Percentiles rank a stretch among this genome's conserved stretches.
phyloP scores from a whole-genome alignment of 495 filamentous ascomycete genomes.

The Ascodesmis nigricans region DNA sequence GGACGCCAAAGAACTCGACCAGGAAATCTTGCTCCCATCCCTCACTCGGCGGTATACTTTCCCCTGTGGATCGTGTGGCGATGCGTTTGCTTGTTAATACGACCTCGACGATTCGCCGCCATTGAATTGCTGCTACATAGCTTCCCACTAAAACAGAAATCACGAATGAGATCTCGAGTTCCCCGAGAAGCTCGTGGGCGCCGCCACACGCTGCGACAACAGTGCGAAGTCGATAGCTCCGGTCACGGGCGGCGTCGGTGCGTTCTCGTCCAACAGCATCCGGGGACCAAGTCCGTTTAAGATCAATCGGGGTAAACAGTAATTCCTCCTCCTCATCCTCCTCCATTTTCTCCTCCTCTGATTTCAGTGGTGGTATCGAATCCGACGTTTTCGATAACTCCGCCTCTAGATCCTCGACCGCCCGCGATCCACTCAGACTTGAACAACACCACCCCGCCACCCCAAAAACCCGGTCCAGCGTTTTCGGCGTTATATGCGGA shows the following conservation, averaged over 20 bases:
- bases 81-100: conserved; percentile 42
- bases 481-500: not conserved
- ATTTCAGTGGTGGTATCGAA: not conserved
- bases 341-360: not conserved
- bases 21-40: conserved; percentile 39
- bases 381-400: not conserved
- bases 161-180: conserved; percentile 68
- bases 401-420: not conserved
- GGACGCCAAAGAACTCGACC: conserved; percentile 34
- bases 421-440: not conserved
- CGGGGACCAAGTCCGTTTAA: conserved; percentile 39
- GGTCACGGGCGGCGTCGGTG: conserved; percentile 48
- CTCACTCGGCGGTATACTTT: too few species aligned
- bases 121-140: conserved; percentile 68
- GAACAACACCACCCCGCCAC: not conserved
- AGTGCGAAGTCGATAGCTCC: conserved; percentile 41
- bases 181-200: conserved; percentile 44
- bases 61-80: conserved; percentile 27
- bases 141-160: conserved; percentile 65
- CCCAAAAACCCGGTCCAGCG: conserved; percentile 2
- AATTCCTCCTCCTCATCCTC: conserved; percentile 6
- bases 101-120: conserved; percentile 53
- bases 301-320: conserved; percentile 13
- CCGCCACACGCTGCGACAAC: conserved; percentile 21
- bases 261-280: conserved; percentile 47